Conservation (phyloP, 129 eudicot species). For the Glebionis coronaria region DNA sequence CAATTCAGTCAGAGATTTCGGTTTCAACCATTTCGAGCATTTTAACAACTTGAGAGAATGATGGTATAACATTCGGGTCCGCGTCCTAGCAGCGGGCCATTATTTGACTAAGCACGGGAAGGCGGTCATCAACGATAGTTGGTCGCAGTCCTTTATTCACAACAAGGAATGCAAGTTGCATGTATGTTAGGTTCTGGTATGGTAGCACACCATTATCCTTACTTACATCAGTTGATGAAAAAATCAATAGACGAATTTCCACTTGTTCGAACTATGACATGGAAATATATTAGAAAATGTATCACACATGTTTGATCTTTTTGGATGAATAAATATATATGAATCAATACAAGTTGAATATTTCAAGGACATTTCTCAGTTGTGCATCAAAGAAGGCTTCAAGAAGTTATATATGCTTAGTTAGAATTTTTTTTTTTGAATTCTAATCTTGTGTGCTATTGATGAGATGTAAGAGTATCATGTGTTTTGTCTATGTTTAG, state of each 20-base stretch:
- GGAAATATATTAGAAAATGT: neutral
- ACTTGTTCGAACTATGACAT: no score
- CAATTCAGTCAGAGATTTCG: no score
- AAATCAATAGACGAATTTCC: no score
- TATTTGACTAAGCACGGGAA: constrained; percentile 64
- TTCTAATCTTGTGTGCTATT: no score
- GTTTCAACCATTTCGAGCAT: constrained; percentile 76
- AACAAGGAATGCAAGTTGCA: constrained; percentile 80
- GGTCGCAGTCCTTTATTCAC: constrained; percentile 85
- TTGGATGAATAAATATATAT: neutral
- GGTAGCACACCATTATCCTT: constrained; percentile 93
- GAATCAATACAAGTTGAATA: neutral
- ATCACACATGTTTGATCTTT: neutral
- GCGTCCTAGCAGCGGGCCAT: constrained; percentile 85
- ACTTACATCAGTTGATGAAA: no score
- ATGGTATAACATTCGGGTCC: constrained; percentile 64
- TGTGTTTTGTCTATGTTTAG: no score
- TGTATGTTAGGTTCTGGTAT: constrained; percentile 74
- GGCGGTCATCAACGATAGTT: constrained; percentile 57
- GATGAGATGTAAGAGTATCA: no score
- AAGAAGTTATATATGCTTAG: no score
- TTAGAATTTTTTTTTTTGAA: no score
- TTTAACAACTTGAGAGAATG: constrained; percentile 57
- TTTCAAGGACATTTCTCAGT: no score
- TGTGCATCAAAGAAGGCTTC: no score